A percentile compares a stretch with the other conserved stretches of the same genome.
phyloP scores from a whole-genome alignment of 345 rosid genomes.

The Geranium rotundifolium region DNA sequence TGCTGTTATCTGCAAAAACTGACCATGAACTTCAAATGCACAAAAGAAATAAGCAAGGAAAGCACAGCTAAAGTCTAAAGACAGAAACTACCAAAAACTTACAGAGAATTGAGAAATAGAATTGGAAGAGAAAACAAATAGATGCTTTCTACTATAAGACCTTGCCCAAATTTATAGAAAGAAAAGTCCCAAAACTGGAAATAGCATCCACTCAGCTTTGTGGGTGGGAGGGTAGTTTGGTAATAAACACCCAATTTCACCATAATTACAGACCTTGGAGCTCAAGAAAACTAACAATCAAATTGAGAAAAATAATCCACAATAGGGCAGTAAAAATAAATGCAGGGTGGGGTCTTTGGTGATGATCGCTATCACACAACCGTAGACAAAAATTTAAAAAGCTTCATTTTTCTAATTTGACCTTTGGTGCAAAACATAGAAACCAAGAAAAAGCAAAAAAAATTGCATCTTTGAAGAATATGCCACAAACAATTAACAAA shows the following conservation, averaged over 20 bases:
- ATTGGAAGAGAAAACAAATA: background rate
- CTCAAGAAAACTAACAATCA: no score
- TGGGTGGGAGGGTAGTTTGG: background rate
- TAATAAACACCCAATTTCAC: no score
- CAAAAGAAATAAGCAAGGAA: background rate
- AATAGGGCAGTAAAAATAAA: no score
- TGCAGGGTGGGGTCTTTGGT: no score
- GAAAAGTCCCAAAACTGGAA: background rate
- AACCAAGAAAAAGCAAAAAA: background rate
- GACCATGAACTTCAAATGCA: background rate
- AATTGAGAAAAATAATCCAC: no score
- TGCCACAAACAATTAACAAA: background rate
- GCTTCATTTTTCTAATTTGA: no score
- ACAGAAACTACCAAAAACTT: background rate
- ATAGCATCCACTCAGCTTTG: background rate
- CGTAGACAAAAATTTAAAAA: no score
- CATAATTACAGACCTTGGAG: no score
- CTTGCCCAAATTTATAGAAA: constrained; percentile 2
- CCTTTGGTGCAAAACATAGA: no score
- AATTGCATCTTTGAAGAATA: constrained; percentile 3
- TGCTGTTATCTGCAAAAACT: background rate
- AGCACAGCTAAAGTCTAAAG: background rate
- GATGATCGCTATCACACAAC: no score
- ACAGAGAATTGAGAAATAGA: background rate
- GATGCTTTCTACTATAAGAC: background rate